A percentile compares a stretch with the other conserved stretches of the same genome.
Conservation (phyloP, 495 filamentous ascomycete species). For the Penicillium ucsense region DNA sequence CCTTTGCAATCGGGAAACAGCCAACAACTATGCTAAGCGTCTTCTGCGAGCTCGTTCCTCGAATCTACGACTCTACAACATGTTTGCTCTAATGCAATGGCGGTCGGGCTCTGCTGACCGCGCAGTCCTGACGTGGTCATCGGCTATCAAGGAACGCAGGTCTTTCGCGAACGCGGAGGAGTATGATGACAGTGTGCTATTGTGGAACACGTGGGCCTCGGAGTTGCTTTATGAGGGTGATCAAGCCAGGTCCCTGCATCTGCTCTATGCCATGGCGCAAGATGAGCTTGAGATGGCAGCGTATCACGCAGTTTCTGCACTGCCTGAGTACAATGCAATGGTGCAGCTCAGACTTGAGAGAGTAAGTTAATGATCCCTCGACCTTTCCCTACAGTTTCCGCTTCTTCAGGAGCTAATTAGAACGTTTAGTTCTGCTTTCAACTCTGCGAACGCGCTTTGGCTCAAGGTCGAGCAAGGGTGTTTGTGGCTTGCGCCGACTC, state of each 20-base stretch:
- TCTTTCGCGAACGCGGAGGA: constrained; percentile 27
- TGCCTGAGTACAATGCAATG: constrained; percentile 21
- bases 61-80: constrained; percentile 64
- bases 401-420: constrained; percentile 1
- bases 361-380: constrained; percentile 20
- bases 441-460: constrained; percentile 46
- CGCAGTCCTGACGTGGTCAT: constrained; percentile 55
- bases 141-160: constrained; percentile 49
- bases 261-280: constrained; percentile 35
- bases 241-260: constrained; percentile 32
- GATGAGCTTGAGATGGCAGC: constrained; percentile 16
- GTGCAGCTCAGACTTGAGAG: constrained; percentile 44
- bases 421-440: constrained; percentile 41
- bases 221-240: constrained; percentile 45
- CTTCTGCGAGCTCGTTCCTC: constrained; percentile 58
- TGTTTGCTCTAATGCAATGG: constrained; percentile 65
- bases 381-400: not conserved
- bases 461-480: constrained; percentile 28
- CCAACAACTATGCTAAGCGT: constrained; percentile 61
- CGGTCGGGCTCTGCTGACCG: constrained; percentile 41
- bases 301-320: constrained; percentile 8
- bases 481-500: constrained; percentile 50
- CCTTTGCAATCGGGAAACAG: constrained; percentile 41
- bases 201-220: constrained; percentile 71
- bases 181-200: constrained; percentile 33